phyloP scores from a whole-genome alignment of 495 filamentous ascomycete genomes.

The Xanthoparmelia taractica region DNA sequence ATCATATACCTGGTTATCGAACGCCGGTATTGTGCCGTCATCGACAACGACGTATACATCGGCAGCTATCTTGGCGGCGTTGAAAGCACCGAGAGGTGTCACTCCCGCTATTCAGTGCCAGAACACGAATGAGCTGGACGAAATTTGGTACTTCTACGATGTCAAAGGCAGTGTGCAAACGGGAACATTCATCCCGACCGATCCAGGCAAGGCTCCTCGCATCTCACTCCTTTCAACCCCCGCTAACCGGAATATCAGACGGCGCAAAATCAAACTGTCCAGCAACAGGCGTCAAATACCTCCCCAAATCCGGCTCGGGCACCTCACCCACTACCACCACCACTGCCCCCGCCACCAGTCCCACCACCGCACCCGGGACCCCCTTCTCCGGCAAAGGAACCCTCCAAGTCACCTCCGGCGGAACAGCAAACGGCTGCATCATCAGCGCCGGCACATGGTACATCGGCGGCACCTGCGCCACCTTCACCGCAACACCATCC shows the following conservation, averaged over 20 bases:
- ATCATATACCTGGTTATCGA: constrained; percentile 40
- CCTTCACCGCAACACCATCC: constrained; percentile 47
- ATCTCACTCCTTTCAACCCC: neutral
- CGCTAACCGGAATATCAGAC: constrained; percentile 31
- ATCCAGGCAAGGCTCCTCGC: constrained; percentile 39
- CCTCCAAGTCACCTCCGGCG: constrained; percentile 47
- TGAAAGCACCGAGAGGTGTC: constrained; percentile 56
- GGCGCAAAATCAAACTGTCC: constrained; percentile 59
- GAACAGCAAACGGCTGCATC: constrained; percentile 54
- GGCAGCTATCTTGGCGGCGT: constrained; percentile 53
- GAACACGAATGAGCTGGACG: constrained; percentile 50
- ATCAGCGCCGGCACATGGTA: constrained; percentile 67
- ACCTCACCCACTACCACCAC: constrained; percentile 29
- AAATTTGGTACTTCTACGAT: constrained; percentile 83
- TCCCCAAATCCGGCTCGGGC: constrained; percentile 48
- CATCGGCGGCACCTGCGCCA: constrained; percentile 59
- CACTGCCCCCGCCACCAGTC: constrained; percentile 29
- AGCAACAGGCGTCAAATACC: constrained; percentile 53
- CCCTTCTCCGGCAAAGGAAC: constrained; percentile 52
- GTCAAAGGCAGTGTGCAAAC: constrained; percentile 68
- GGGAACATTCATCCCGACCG: constrained; percentile 61
- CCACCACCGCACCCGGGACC: constrained; percentile 38
- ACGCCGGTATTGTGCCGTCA: constrained; percentile 44
- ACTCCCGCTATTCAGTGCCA: constrained; percentile 63
- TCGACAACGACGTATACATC: constrained; percentile 49